Base-by-base conservation (phyloP, 257 asterid genomes). In the Penstemon davidsonii region DNA sequence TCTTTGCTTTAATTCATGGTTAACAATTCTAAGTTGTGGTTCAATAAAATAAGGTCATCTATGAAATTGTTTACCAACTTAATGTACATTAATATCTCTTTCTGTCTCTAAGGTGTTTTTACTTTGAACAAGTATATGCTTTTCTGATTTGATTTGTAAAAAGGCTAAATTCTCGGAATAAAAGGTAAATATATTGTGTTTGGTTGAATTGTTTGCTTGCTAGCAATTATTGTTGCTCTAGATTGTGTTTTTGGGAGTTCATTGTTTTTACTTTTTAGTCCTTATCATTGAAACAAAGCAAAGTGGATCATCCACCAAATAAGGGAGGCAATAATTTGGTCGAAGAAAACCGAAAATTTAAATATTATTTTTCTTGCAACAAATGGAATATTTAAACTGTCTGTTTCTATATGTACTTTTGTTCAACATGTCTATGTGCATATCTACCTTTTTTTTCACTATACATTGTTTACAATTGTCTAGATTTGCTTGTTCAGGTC, bases 281-380 rank as follows among this genome's bases (percentile, higher is more conserved):
- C 36, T 59, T 70, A 67, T 59, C 72, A 69, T 55, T 71, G 62
- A 72, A 81, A 80, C 75, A 79, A 74, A 79, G 74, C 73, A 39
- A 73, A 78, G 91, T 86, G 89, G 86, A 78, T 72, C 78, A 68
- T 74, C 96, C 88, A 84, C 86, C 82, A 55, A 76, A 55, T 62
- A 78, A 80, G 78, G 72, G 59, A 56, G 58, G 59, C 79, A 77
- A 81, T 81, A 71, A 73, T 77, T 41, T 67, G 74, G 71, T 76
- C 77, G 61, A 49, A 66, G 70, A 64, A 63, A 71, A 57, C 64
- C 64, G 59, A 47, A 70, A 71, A 51, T 60, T 69, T 25, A 25
- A 75, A 46, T 72, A 76, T 25, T 46, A 61, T 3, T 51, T 69
- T 63, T 64, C 57, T 62, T 73, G 19, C 11, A 55, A 41, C 70